Evolutionary conservation across 208 protist species (phyloP).

Genomic region (Strigomonas galati): DNA sequence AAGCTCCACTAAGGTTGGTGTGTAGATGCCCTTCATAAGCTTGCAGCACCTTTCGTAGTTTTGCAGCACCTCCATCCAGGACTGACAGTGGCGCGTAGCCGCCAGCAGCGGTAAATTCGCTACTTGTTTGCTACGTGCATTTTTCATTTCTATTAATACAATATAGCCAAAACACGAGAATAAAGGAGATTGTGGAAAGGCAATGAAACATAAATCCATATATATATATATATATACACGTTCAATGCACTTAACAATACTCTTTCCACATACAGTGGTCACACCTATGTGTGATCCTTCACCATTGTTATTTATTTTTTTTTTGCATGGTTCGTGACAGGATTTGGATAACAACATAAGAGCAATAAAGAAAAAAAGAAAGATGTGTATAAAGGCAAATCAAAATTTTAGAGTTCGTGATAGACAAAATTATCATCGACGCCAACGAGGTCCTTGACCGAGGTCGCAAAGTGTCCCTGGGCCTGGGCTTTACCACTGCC

Average conservation of each 20-base stretch:
- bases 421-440: conserved; percentile 81
- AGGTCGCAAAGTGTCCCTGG: background rate
- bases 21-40: conserved; percentile 49
- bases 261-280: no score
- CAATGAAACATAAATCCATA: background rate
- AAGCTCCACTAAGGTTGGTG: conserved; percentile 56
- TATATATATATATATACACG: conserved; percentile 2
- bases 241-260: background rate
- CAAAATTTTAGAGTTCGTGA: conserved; percentile 46
- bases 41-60: conserved; percentile 41
- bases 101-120: conserved; percentile 53
- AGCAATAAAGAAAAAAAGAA: conserved; percentile 7
- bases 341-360: conserved; percentile 10
- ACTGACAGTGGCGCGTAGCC: conserved; percentile 40
- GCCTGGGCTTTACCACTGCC: background rate
- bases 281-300: no score
- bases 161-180: conserved; percentile 5
- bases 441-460: conserved; percentile 56
- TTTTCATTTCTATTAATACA: background rate
- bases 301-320: no score
- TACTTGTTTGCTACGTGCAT: conserved; percentile 1
- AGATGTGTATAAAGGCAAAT: background rate
- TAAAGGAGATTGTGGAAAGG: background rate
- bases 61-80: conserved; percentile 68
- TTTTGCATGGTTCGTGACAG: background rate